Evolutionary conservation across 306 rosid genomes (phyloP), one percentile per base, ranked within the genome.

Genomic region (Oemleria cerasiformis): DNA sequence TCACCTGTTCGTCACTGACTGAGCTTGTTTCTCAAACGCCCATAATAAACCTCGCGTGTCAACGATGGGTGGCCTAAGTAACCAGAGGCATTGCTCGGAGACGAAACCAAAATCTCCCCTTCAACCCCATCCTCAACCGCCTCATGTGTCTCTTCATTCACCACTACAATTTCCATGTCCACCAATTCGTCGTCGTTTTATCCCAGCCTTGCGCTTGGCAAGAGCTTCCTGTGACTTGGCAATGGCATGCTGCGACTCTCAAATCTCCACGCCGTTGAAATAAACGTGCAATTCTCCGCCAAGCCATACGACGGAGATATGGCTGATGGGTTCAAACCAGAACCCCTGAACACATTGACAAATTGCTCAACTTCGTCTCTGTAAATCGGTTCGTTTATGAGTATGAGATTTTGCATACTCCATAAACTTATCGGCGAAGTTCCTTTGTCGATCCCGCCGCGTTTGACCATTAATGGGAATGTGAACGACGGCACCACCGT

Each of bases 201-300:
- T 15, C 40, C 67, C 19, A 92, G 84, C 77, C 80, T 84, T 6
- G 86, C 98, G 50, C 83, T 73, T 0, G 98, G 97, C 63, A 92
- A 65, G 11, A 92, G 91, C 78, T 86, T 81, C 23, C 74, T 69
- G 77, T 85, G 77, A 20, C 85, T 73, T 65, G 92, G 91, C 66
- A 84, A 78, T 30, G 43, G 19, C 12, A 6, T 23, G 21, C 9
- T 7, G 6, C 51, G 8, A 30, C 3, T 30, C 36, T 12, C 53
- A 36, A 16, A 0, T 71, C 83, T 76, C 97, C 98, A 92, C 3
- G 93, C 73, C 15, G 96, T 90, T 8, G 96, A 92, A 72, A 92
- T 96, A 49, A 90, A 92, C 42, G 97, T 92, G 8, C 98, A 80
- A 41, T 90, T 92, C 83, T 92, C 98, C 2, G 98, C 98, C 54